These are phyloP conservation scores for Parmales sp. DNA, from an alignment of 108 stramenopile genomes.

Conservation along the genomic window DNA sequence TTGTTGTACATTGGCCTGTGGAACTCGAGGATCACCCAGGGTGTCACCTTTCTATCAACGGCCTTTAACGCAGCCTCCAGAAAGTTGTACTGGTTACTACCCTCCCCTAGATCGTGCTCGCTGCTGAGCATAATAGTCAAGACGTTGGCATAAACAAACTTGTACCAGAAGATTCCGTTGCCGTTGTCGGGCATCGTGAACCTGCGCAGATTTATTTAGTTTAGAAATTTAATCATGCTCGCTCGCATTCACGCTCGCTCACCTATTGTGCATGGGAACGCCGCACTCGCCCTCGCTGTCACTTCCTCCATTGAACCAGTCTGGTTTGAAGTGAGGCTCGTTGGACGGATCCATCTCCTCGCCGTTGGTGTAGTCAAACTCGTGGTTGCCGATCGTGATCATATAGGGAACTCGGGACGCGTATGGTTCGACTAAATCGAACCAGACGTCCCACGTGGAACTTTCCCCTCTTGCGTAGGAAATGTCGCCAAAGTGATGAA, in stretches of 20 bases:
- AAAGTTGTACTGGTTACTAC: conserved; percentile 54
- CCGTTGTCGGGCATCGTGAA: conserved; percentile 56
- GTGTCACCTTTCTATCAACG: conserved; percentile 51
- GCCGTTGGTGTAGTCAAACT: conserved; percentile 62
- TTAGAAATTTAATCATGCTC: conserved; percentile 29
- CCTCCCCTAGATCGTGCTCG: conserved; percentile 56
- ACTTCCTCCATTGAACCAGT: conserved; percentile 47
- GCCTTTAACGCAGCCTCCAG: conserved; percentile 39
- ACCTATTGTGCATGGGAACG: no score
- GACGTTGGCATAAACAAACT: conserved; percentile 15
- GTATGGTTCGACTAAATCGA: conserved; percentile 58
- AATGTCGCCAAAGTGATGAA: conserved; percentile 63
- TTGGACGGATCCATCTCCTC: conserved; percentile 51
- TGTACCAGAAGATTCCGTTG: conserved; percentile 23
- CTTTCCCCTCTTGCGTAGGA: conserved; percentile 52
- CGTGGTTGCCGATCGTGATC: conserved; percentile 74
- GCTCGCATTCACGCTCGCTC: no score
- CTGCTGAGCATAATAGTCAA: conserved; percentile 44
- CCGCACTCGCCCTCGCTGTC: conserved; percentile 69
- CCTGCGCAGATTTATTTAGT: no score
- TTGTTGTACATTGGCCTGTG: conserved; percentile 66
- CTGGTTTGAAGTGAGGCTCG: conserved; percentile 38
- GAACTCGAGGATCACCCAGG: conserved; percentile 69
- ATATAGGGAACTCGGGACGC: conserved; percentile 55
- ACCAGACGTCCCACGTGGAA: conserved; percentile 63